Conservation (phyloP, 129 eudicot species). For the Flaveria brownii region DNA sequence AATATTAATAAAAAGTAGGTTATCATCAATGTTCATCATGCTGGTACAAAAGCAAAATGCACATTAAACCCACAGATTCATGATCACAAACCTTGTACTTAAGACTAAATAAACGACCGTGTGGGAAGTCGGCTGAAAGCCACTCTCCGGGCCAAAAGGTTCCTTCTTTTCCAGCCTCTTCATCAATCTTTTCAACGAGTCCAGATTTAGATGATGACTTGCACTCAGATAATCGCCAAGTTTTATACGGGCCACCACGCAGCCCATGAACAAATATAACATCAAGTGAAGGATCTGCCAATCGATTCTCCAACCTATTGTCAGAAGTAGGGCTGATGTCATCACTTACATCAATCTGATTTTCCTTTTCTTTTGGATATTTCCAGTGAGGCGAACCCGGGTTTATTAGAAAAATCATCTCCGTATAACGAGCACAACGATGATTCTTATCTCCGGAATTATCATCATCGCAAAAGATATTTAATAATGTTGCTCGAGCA, state of each 20-base stretch:
- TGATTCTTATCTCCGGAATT: slow-evolving; percentile 32
- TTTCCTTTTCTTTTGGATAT: slow-evolving; percentile 40
- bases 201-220: slow-evolving; percentile 96
- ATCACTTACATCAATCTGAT: slow-evolving; percentile 23
- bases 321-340: slow-evolving; percentile 33
- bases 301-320: slow-evolving; percentile 29
- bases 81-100: slow-evolving; percentile 84
- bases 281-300: slow-evolving; percentile 62
- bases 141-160: slow-evolving; percentile 99
- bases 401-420: slow-evolving; percentile 80
- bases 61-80: neutral
- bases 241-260: slow-evolving; percentile 94
- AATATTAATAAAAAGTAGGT: neutral
- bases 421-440: slow-evolving; percentile 67
- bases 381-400: slow-evolving; percentile 91
- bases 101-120: slow-evolving; percentile 90
- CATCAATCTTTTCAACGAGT: slow-evolving; percentile 96
- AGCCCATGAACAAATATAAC: slow-evolving; percentile 91
- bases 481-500: slow-evolving; percentile 85
- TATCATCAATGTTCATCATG: slow-evolving; percentile 12
- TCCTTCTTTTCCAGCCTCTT: slow-evolving; percentile 94
- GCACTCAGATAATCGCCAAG: slow-evolving; percentile 90
- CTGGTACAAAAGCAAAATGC: neutral
- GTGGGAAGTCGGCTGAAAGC: slow-evolving; percentile 92
- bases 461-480: slow-evolving; percentile 62